These are phyloP conservation scores for Globisporangium okanoganense DNA, from an alignment of 352 stramenopile species.

Conservation along the genomic window DNA sequence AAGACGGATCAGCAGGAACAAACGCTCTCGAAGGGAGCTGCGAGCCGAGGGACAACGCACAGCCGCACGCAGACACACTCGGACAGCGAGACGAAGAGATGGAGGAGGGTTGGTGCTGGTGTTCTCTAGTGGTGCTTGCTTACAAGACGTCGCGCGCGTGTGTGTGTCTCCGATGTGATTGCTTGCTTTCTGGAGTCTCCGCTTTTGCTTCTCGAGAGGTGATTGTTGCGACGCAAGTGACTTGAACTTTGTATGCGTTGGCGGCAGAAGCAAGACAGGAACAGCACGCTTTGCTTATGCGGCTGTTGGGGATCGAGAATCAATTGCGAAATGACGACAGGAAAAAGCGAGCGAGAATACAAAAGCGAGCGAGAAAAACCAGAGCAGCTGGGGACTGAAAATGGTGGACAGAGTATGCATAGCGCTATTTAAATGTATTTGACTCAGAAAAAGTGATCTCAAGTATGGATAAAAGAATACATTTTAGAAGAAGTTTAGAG, in stretches of 20 bases:
- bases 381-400: background rate
- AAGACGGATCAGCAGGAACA: background rate
- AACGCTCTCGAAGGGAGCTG: background rate
- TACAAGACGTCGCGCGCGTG: background rate
- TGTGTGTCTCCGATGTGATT: background rate
- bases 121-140: background rate
- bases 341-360: background rate
- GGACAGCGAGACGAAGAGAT: background rate
- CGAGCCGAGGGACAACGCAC: background rate
- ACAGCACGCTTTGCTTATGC: background rate
- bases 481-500: too few relatives aligned
- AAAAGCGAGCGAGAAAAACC: background rate
- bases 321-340: conserved; percentile 9
- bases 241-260: conserved; percentile 4
- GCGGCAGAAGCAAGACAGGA: background rate
- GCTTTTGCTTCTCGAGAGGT: background rate
- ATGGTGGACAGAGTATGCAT: too few relatives aligned
- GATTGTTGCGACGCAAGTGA: background rate
- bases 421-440: too few relatives aligned
- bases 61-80: background rate
- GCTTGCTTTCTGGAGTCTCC: background rate
- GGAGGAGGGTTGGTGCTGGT: background rate
- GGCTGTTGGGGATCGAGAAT: conserved; percentile 3
- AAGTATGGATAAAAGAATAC: too few relatives aligned
- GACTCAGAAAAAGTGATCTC: too few relatives aligned